phyloP scores from a whole-genome alignment of 208 protist species.

The Wallacemonas sp. region DNA sequence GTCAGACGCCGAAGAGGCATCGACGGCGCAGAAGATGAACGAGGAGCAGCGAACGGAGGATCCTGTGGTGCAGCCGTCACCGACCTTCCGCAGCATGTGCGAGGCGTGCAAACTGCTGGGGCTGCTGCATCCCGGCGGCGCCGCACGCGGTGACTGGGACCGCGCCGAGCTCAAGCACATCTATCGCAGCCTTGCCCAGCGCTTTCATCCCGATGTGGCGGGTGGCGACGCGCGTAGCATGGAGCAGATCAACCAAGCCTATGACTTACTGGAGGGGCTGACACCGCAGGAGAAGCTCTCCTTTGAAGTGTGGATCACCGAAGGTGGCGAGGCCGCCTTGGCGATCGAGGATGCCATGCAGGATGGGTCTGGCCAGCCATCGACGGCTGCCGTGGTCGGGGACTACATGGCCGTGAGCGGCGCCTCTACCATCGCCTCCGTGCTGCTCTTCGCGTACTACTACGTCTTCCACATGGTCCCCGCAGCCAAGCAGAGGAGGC shows the following conservation, averaged over 20 bases:
- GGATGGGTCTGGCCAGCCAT: neutral
- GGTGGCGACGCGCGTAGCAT: slow-evolving; percentile 33
- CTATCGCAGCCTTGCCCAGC: slow-evolving; percentile 40
- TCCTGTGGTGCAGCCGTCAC: neutral
- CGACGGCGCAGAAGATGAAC: neutral
- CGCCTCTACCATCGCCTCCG: slow-evolving; percentile 11
- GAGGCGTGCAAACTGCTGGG: slow-evolving; percentile 23
- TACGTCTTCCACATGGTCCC: slow-evolving; percentile 2
- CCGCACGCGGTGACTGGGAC: slow-evolving; percentile 23
- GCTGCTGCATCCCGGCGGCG: slow-evolving; percentile 18
- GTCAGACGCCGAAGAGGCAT: neutral
- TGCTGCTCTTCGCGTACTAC: slow-evolving; percentile 1
- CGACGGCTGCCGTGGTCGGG: slow-evolving; percentile 7
- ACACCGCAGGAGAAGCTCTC: slow-evolving; percentile 5
- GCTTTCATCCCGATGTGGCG: slow-evolving; percentile 39
- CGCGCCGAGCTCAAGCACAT: slow-evolving; percentile 34
- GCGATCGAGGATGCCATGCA: neutral
- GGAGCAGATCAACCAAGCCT: slow-evolving; percentile 48
- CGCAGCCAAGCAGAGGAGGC: neutral
- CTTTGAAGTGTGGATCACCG: slow-evolving; percentile 27
- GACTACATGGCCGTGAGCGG: slow-evolving; percentile 37
- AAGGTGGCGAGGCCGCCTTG: slow-evolving; percentile 24
- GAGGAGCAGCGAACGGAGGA: slow-evolving; percentile 13
- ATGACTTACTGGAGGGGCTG: slow-evolving; percentile 24
- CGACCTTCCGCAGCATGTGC: slow-evolving; percentile 21